A percentile compares a stretch with the other conserved stretches of the same genome.
Conservation (phyloP, 371 early-diverging fungal genomes). For the Mucor racemosus region DNA sequence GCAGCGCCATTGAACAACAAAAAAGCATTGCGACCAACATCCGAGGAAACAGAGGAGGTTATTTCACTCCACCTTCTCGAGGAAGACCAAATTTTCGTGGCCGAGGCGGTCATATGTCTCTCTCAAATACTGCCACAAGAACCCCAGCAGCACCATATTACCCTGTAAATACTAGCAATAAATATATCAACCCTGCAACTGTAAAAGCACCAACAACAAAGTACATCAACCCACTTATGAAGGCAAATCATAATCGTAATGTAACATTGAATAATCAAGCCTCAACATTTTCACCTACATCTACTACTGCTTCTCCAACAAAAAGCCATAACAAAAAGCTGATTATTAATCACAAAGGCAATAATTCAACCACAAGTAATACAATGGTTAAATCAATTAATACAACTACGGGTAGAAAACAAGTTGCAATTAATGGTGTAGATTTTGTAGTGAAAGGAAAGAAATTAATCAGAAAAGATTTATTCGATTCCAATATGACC, state of each 20-base stretch:
- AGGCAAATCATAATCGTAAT: not conserved
- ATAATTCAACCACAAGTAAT: not conserved
- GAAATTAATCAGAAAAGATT: slow-evolving; percentile 44
- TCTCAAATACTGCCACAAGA: not conserved
- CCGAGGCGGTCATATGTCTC: slow-evolving; percentile 13
- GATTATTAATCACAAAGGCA: slow-evolving; percentile 19
- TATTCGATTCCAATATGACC: slow-evolving; percentile 18
- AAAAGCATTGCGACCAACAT: slow-evolving; percentile 14
- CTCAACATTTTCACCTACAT: not conserved
- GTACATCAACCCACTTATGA: not conserved
- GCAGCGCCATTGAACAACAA: slow-evolving; percentile 42
- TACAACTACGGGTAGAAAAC: slow-evolving; percentile 33
- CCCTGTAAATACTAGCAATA: slow-evolving; percentile 10
- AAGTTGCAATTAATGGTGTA: slow-evolving; percentile 49
- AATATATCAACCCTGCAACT: not conserved
- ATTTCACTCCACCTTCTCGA: not conserved
- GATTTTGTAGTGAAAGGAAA: slow-evolving; percentile 51
- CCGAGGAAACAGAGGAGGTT: not conserved
- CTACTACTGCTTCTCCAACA: not conserved
- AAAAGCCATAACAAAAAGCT: slow-evolving; percentile 24
- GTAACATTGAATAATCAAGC: not conserved
- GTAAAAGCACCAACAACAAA: not conserved
- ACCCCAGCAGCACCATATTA: slow-evolving; percentile 1
- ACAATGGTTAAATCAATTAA: slow-evolving; percentile 18
- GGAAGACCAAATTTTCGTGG: not conserved